Conservation (phyloP, 2,329 filamentous ascomycete species). For the Stachybotrys chlorohalonatus region DNA sequence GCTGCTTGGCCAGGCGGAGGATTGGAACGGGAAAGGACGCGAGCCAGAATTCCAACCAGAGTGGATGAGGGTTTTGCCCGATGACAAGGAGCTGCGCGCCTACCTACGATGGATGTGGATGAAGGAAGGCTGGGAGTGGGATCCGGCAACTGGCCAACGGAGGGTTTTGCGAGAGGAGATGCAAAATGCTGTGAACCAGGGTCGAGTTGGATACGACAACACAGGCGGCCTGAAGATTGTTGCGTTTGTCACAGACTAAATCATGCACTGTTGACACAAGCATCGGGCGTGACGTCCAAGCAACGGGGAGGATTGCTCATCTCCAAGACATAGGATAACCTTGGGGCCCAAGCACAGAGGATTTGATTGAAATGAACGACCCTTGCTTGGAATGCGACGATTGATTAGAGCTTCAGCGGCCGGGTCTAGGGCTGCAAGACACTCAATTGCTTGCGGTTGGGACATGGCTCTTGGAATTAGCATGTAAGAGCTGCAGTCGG, state of each 20-base stretch:
- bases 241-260: slow-evolving; percentile 3
- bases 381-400: too few relatives aligned
- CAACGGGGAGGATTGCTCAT: too few relatives aligned
- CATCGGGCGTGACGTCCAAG: too few relatives aligned
- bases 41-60: slow-evolving; percentile 62
- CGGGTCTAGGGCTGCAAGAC: too few relatives aligned
- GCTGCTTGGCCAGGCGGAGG: slow-evolving; percentile 54
- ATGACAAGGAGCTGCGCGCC: slow-evolving; percentile 82
- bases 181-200: slow-evolving; percentile 46
- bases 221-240: slow-evolving; percentile 36
- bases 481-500: too few relatives aligned
- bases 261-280: not conserved
- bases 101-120: slow-evolving; percentile 90
- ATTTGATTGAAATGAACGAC: too few relatives aligned
- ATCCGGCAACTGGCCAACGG: slow-evolving; percentile 59
- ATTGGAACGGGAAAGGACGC: slow-evolving; percentile 54
- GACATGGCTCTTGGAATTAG: too few relatives aligned
- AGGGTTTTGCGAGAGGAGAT: slow-evolving; percentile 42
- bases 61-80: slow-evolving; percentile 78
- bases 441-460: too few relatives aligned
- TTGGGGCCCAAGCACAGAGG: too few relatives aligned
- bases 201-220: slow-evolving; percentile 48
- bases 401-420: too few relatives aligned
- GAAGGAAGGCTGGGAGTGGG: slow-evolving; percentile 75
- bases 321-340: too few relatives aligned